A percentile compares a stretch with the other conserved stretches of the same genome.
These are phyloP conservation scores for Akanthomyces muscarius DNA, from an alignment of 2,329 filamentous ascomycete genomes.

Conservation along the genomic window DNA sequence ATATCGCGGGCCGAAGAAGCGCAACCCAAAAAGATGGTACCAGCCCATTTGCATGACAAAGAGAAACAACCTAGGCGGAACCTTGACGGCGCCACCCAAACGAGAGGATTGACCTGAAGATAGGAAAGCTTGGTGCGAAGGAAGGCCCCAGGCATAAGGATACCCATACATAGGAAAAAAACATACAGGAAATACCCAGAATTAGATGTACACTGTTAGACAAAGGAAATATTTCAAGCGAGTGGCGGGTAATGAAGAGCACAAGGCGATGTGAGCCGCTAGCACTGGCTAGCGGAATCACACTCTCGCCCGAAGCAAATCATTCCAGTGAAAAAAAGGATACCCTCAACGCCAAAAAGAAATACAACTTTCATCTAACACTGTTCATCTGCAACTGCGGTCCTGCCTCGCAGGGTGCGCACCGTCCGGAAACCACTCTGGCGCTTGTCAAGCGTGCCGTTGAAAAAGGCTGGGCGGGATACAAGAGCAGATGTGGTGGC, in stretches of 20 bases:
- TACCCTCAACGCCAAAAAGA: background rate
- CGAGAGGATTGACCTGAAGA: background rate
- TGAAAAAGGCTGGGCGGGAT: background rate
- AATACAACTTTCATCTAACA: background rate
- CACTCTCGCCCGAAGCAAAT: background rate
- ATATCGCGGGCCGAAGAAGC: no score
- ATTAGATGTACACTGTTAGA: background rate
- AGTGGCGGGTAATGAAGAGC: conserved; percentile 1
- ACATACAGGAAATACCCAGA: background rate
- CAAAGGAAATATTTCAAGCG: background rate
- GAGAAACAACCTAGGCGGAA: background rate
- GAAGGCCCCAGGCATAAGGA: background rate
- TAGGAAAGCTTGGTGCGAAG: background rate
- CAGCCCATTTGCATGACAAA: conserved; percentile 10
- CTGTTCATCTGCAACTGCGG: background rate
- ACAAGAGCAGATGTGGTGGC: background rate
- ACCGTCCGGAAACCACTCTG: conserved; percentile 12
- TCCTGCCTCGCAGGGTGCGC: background rate
- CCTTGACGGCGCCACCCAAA: background rate
- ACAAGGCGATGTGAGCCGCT: background rate
- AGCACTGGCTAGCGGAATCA: background rate
- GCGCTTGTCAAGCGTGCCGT: background rate
- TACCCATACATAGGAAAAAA: background rate
- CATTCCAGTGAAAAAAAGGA: background rate
- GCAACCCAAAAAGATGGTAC: background rate